Base-by-base conservation (phyloP, 352 stramenopile species). In the Pilasporangium apinafurcum region DNA sequence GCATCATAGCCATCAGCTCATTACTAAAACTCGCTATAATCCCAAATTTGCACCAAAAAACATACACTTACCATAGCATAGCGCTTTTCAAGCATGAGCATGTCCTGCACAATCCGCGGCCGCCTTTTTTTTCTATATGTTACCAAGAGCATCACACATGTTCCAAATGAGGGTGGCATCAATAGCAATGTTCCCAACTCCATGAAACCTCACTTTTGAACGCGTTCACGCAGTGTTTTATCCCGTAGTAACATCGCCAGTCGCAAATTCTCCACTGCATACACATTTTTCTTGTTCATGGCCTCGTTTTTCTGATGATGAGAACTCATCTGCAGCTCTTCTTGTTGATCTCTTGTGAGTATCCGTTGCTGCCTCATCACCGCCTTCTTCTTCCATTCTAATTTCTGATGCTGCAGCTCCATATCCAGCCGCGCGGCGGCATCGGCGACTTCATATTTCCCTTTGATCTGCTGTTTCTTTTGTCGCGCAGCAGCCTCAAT, bases 401-500 rank as follows among this genome's bases (percentile, higher is more conserved):
- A 41, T 40, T 66, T 59, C 44, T 83, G 62, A 37, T 56, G 47
- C 44, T 67, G 61, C 18, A 83, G 68, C 37, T 87, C 75, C 6
- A 56, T 42, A 21, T 83, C 68, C 20, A 85, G 38, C 29, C 71
- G 75, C 40, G 56, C 46, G 20, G 51, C 51, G 14, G 62, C 43
- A 27, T 40, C 60, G 20, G 68, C 56, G 18, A 78, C 48, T 48
- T 81, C 60, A 44, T 77, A 84, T 44, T 84, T 83, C 36, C 64
- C 63, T 44, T 56, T 44, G 21, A 69, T 33, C 13, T 58, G 55
- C 51, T 97, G 30, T 62, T 87, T 45, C 83, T 97, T 44, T 70
- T 94, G n/a, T 95, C 87, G 12, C 75, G 95, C 16, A 85, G 98
- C 53, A 67, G 98, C 14, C 96, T 98, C 41, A 56, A 96, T 31